phyloP scores from a whole-genome alignment of 2,329 filamentous ascomycete species.

The Fulvia fulva region DNA sequence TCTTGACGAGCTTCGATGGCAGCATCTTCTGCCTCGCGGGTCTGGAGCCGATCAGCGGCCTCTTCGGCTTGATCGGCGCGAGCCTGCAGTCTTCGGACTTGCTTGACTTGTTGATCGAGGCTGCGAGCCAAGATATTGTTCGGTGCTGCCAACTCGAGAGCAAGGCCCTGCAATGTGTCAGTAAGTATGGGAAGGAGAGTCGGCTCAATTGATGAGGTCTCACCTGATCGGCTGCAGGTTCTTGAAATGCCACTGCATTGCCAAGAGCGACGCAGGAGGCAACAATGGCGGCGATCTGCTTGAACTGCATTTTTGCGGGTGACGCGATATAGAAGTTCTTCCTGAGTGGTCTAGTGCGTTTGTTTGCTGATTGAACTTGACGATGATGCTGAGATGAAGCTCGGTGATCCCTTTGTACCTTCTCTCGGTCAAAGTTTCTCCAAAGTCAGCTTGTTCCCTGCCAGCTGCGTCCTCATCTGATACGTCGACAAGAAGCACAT shows the following conservation, averaged over 20 bases:
- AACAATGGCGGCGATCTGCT: neutral
- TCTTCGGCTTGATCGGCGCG: neutral
- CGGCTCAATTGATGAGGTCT: neutral
- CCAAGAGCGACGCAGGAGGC: neutral
- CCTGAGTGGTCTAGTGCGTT: too few species aligned
- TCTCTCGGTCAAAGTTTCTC: too few species aligned
- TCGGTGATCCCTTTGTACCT: too few species aligned
- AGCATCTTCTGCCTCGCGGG: neutral
- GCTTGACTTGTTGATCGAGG: neutral
- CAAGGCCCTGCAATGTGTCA: neutral
- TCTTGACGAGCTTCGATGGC: neutral
- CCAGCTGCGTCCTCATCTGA: too few species aligned
- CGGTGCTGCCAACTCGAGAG: neutral
- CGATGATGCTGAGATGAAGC: neutral
- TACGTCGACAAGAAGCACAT: too few species aligned
- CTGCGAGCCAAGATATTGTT: neutral
- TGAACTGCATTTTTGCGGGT: neutral
- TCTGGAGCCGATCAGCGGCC: neutral
- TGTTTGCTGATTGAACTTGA: neutral
- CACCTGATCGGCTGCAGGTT: neutral
- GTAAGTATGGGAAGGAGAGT: neutral
- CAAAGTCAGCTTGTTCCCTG: too few species aligned
- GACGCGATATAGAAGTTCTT: neutral
- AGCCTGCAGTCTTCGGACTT: neutral
- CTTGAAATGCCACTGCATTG: neutral